Conservation (phyloP, 2,329 filamentous ascomycete species). For the Arthrobotrys pseudoclavata region DNA sequence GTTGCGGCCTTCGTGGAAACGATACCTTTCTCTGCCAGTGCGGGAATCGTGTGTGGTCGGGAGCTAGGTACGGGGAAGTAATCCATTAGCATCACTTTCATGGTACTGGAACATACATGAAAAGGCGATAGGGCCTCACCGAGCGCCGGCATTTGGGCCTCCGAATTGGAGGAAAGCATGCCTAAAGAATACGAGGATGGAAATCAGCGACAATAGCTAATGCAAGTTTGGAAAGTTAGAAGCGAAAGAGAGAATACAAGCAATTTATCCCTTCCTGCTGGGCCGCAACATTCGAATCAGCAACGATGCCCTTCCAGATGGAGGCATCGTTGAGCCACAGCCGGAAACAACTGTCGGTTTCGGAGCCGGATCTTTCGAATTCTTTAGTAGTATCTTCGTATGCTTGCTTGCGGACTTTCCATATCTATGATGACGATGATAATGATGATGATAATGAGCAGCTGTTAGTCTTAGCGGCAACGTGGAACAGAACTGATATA, state of each 20-base stretch:
- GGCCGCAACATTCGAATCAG: constrained; percentile 95
- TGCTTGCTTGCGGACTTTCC: constrained; percentile 95
- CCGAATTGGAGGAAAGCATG: constrained; percentile 89
- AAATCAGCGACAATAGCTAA: not conserved
- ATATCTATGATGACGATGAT: constrained; percentile 74
- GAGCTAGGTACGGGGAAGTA: constrained; percentile 71
- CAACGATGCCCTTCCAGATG: constrained; percentile 91
- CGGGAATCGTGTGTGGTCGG: constrained; percentile 78
- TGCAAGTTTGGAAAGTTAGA: not conserved
- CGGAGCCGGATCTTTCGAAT: constrained; percentile 86
- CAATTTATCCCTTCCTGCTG: constrained; percentile 92
- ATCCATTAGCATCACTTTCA: constrained; percentile 8
- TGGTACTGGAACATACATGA: not conserved
- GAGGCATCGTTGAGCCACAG: constrained; percentile 87
- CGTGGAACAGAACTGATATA: constrained; percentile 64
- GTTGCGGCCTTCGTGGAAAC: constrained; percentile 88
- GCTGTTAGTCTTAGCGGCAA: constrained; percentile 35
- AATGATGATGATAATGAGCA: too few relatives aligned
- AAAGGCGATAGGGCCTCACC: constrained; percentile 67
- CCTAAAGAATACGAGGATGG: constrained; percentile 10
- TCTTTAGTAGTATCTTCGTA: constrained; percentile 93
- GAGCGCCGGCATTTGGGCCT: constrained; percentile 80
- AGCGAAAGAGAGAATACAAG: constrained; percentile 71
- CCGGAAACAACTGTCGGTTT: constrained; percentile 85
- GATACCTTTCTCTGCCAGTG: constrained; percentile 92